phyloP scores from a whole-genome alignment of 2,329 filamentous ascomycete species.

The Alternaria sp. region DNA sequence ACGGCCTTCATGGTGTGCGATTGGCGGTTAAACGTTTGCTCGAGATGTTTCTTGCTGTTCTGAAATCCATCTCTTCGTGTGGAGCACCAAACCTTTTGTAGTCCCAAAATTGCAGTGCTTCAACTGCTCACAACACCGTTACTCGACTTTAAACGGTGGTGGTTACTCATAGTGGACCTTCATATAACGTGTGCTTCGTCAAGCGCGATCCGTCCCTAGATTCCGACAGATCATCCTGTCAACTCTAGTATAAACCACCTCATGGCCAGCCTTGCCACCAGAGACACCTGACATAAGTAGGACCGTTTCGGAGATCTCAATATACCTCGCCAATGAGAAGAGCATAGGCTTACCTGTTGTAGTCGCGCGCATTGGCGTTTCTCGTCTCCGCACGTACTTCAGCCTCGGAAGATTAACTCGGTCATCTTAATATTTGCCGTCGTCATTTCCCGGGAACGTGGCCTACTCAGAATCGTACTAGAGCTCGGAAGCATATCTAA shows the following conservation, averaged over 20 bases:
- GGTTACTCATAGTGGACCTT: conserved; percentile 6
- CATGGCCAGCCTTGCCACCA: background rate
- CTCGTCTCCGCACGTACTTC: conserved; percentile 14
- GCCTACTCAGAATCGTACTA: background rate
- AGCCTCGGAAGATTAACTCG: conserved; percentile 10
- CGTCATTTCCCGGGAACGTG: background rate
- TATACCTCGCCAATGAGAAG: conserved; percentile 10
- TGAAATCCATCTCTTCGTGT: background rate
- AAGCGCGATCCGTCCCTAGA: conserved; percentile 17
- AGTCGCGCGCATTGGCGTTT: conserved; percentile 6
- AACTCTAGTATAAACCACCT: background rate
- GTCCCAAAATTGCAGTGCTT: background rate
- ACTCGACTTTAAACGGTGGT: conserved; percentile 15
- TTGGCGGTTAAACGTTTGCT: background rate
- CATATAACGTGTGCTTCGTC: conserved; percentile 9
- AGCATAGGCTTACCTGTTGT: background rate
- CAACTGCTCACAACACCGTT: background rate
- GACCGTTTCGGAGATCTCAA: conserved; percentile 4
- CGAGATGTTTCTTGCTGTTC: background rate
- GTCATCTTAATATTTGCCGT: conserved; percentile 11
- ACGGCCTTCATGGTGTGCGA: conserved; percentile 14
- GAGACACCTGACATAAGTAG: conserved; percentile 9
- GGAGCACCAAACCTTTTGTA: conserved; percentile 9
- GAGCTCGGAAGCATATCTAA: background rate
- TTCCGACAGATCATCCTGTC: conserved; percentile 8